Evolutionary conservation across 2,329 filamentous ascomycete genomes (phyloP).

Genomic region (Colletotrichum caudatum): DNA sequence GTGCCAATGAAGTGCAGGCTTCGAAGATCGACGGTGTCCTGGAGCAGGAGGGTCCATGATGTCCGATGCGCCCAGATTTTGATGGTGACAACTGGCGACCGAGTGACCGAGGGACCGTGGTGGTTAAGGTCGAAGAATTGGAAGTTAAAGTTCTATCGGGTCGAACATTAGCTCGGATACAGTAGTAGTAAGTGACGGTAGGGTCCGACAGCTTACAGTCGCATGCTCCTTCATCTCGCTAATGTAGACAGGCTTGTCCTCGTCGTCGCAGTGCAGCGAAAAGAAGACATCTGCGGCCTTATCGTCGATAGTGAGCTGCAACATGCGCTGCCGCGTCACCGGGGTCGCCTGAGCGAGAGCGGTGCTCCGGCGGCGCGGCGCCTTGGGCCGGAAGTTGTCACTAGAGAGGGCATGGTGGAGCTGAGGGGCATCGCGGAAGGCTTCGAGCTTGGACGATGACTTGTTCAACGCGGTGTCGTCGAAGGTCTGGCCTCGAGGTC

Average conservation of each 20-base stretch:
- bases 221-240: slow-evolving; percentile 83
- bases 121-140: slow-evolving; percentile 81
- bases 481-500: slow-evolving; percentile 70
- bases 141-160: slow-evolving; percentile 83
- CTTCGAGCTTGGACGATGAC: slow-evolving; percentile 73
- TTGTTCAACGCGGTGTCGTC: slow-evolving; percentile 81
- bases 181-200: too few species aligned
- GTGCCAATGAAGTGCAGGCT: slow-evolving; percentile 83
- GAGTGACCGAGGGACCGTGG: slow-evolving; percentile 72
- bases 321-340: slow-evolving; percentile 74
- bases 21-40: slow-evolving; percentile 78
- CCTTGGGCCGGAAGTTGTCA: slow-evolving; percentile 59
- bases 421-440: slow-evolving; percentile 60
- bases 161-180: slow-evolving; percentile 3
- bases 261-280: slow-evolving; percentile 77
- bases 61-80: slow-evolving; percentile 78
- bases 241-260: slow-evolving; percentile 84
- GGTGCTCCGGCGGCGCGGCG: slow-evolving; percentile 62
- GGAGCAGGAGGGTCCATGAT: slow-evolving; percentile 74
- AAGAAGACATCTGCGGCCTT: slow-evolving; percentile 91
- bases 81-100: slow-evolving; percentile 73
- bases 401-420: slow-evolving; percentile 69
- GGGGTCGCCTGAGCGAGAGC: slow-evolving; percentile 61
- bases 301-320: slow-evolving; percentile 78
- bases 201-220: slow-evolving; percentile 63